Evolutionary conservation across 176 grass and related monocot genomes (phyloP).

Genomic region (Paspalum notatum): DNA sequence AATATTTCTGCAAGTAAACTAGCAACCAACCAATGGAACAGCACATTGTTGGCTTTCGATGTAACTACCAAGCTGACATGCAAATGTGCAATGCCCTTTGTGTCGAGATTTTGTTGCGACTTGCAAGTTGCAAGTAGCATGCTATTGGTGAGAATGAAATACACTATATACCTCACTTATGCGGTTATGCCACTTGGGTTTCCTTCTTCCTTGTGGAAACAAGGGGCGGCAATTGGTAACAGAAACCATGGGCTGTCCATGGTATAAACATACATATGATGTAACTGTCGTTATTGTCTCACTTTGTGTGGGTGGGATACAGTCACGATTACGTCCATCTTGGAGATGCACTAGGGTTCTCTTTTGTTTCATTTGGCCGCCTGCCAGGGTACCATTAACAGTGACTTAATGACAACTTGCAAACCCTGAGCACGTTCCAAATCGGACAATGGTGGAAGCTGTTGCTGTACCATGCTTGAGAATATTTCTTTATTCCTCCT

Average conservation of each 20-base stretch:
- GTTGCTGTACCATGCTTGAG: conserved; percentile 4
- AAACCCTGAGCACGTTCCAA: background rate
- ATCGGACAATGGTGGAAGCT: conserved; percentile 8
- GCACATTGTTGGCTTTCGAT: conserved; percentile 15
- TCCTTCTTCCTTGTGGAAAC: background rate
- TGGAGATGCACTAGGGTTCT: conserved; percentile 5
- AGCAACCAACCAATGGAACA: background rate
- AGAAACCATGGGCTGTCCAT: conserved; percentile 38
- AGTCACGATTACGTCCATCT: background rate
- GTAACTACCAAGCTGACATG: background rate
- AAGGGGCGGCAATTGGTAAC: conserved; percentile 2
- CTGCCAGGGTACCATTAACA: conserved; percentile 1
- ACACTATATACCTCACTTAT: background rate
- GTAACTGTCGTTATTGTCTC: background rate
- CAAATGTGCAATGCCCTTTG: background rate
- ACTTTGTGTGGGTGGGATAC: background rate
- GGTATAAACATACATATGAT: conserved; percentile 10
- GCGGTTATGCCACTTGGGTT: background rate
- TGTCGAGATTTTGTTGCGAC: background rate
- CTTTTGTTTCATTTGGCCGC: background rate
- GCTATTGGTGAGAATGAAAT: background rate
- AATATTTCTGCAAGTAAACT: background rate
- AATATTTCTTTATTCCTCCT: background rate
- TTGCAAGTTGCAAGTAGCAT: conserved; percentile 14
- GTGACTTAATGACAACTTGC: conserved; percentile 29